Evolutionary conservation across 306 rosid genomes (phyloP).

Genomic region (Medicago arabica): DNA sequence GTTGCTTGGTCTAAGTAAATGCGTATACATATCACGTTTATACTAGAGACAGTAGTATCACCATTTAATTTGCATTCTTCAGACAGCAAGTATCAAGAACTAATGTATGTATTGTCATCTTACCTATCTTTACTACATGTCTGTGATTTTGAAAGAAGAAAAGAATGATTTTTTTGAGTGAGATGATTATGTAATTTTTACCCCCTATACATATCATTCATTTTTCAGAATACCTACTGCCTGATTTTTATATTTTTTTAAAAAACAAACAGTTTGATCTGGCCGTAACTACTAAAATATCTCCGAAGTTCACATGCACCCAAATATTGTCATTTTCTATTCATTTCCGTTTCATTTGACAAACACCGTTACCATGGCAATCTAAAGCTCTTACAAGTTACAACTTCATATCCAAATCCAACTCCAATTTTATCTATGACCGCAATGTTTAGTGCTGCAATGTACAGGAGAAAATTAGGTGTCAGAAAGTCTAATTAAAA

Average conservation of each 20-base stretch:
- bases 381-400: not conserved
- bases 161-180: conserved; percentile 27
- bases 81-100: not conserved
- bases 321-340: not conserved
- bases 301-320: not conserved
- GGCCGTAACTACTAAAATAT: not conserved
- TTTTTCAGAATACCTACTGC: not conserved
- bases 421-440: not conserved
- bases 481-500: too few species aligned
- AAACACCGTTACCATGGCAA: not conserved
- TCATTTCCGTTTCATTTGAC: not conserved
- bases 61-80: conserved; percentile 20
- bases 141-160: conserved; percentile 8
- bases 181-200: conserved; percentile 12
- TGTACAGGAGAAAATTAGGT: too few species aligned
- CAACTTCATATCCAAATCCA: not conserved
- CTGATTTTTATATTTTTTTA: not conserved
- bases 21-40: conserved; percentile 6
- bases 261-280: not conserved
- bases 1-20: conserved; percentile 94
- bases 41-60: conserved; percentile 30
- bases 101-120: conserved; percentile 16
- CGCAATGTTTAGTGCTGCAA: not conserved
- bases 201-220: not conserved
- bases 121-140: not conserved